Evolutionary conservation across 192 early-diverging fungal genomes (phyloP).

Genomic region (Phycomyces nitens): DNA sequence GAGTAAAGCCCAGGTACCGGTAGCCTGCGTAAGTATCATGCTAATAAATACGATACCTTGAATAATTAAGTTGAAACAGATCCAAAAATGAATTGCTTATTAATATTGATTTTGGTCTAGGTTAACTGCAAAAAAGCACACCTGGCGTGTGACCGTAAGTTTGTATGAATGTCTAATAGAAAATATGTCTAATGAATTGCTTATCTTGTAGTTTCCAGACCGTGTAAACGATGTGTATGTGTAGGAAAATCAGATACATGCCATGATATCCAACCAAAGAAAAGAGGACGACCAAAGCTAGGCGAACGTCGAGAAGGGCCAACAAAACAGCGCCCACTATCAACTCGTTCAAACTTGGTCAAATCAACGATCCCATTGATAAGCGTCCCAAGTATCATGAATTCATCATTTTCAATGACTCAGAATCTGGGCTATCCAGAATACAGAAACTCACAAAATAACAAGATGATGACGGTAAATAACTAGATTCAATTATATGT

Average conservation of each 20-base stretch:
- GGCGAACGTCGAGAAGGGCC: constrained; percentile 48
- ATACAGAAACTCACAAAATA: not conserved
- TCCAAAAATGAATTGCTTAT: too few relatives aligned
- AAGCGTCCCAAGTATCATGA: not conserved
- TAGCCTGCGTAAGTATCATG: constrained; percentile 56
- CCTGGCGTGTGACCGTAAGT: constrained; percentile 79
- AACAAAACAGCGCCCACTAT: not conserved
- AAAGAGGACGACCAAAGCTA: constrained; percentile 74
- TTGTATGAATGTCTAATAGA: not conserved
- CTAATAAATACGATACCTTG: not conserved
- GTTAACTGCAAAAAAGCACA: constrained; percentile 83
- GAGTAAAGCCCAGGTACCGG: constrained; percentile 74
- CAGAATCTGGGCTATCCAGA: not conserved
- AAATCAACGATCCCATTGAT: too few relatives aligned
- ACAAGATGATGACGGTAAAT: constrained; percentile 12
- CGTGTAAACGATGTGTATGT: constrained; percentile 71
- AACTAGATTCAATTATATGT: not conserved
- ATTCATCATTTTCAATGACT: constrained; percentile 9
- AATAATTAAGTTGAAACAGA: too few relatives aligned
- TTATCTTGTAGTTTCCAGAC: constrained; percentile 47
- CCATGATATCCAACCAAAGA: constrained; percentile 77
- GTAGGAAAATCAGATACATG: constrained; percentile 70
- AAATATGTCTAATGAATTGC: not conserved
- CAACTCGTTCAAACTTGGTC: not conserved
- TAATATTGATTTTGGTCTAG: constrained; percentile 7